Base-by-base conservation (phyloP, 805 yeast species). In the Hanseniaspora meyeri region DNA sequence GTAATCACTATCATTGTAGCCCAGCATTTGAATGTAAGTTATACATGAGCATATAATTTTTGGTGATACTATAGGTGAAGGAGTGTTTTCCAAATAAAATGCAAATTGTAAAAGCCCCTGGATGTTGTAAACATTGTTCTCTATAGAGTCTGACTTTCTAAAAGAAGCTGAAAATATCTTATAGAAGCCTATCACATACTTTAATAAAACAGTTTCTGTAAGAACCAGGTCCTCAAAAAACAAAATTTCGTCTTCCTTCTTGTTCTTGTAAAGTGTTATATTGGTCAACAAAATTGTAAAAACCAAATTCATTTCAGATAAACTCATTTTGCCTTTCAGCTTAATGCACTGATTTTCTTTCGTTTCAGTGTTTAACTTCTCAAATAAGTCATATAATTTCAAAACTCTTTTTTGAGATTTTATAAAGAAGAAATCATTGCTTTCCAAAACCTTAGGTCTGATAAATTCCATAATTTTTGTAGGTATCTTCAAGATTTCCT, bases 31-130 rank as follows among this genome's bases (percentile, higher is more conserved):
- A 5, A 48, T 37, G 19, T 45, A 45, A 10, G 56, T 12, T 14
- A 57, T 47, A 19, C 55, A 51, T 27, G 43, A 38, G 7, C 56
- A 32, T 27, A 47, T 32, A 27, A 57, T 57, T 9, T n/a, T 40
- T 1, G 50, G 20, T 2, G 53, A 27, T 1, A 57, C 39, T 34
- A 32, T 47, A 11, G 59, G 59, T 1, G 52, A 46, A 4, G 56
- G 49, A 32, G 56, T 51, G 34, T 51, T 51, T 51, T 50, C 45
- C 12, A 57, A 17, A 43, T 57, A 57, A 27, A 37, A 40, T 10
- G 49, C 27, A 34, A 57, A 37, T 3, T 47, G 40, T 11, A 46
- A 19, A 4, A 57, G 16, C 12, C 43, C 9, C 11, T 47, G 51
- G 11, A 53, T 53, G 19, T 43, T 46, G 27, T 53, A 39, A 46